Conservation (phyloP, 1,284 basidiomycete genomes). For the Trichosporon coremiiforme region DNA sequence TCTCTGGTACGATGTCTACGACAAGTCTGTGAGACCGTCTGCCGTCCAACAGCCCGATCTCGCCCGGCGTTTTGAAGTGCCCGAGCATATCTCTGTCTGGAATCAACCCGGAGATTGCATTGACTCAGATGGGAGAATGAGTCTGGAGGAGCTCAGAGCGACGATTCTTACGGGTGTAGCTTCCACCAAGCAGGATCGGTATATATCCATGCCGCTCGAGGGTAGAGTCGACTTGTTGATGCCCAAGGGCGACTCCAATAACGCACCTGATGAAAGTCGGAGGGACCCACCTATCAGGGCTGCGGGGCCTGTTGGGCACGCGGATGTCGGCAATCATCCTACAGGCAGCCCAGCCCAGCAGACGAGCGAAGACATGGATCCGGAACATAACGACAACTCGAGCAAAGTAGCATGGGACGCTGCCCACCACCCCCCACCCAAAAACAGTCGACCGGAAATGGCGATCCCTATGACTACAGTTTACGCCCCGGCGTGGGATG, state of each 20-base stretch:
- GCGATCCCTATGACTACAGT: constrained; percentile 54
- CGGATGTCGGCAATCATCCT: not conserved
- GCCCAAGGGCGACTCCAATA: constrained; percentile 40
- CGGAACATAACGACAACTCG: too few relatives aligned
- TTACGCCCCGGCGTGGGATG: constrained; percentile 61
- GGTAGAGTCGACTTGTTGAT: constrained; percentile 80
- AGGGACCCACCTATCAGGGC: not conserved
- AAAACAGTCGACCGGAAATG: constrained; percentile 57
- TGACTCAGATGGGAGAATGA: constrained; percentile 56
- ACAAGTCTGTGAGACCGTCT: constrained; percentile 71
- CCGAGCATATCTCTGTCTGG: constrained; percentile 73
- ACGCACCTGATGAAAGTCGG: not conserved
- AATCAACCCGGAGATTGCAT: constrained; percentile 56
- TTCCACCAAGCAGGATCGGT: constrained; percentile 65
- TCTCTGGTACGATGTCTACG: constrained; percentile 88
- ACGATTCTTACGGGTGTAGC: constrained; percentile 66
- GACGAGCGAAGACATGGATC: too few relatives aligned
- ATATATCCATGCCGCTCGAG: constrained; percentile 75
- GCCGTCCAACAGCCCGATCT: constrained; percentile 52
- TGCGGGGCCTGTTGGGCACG: too few relatives aligned
- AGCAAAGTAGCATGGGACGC: constrained; percentile 57
- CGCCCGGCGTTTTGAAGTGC: constrained; percentile 65
- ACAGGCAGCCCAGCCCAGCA: not conserved
- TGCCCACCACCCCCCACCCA: constrained; percentile 56
- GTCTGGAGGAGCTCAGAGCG: constrained; percentile 69